phyloP scores from a whole-genome alignment of 371 early-diverging fungal genomes.

The Mortierella polycephala region DNA sequence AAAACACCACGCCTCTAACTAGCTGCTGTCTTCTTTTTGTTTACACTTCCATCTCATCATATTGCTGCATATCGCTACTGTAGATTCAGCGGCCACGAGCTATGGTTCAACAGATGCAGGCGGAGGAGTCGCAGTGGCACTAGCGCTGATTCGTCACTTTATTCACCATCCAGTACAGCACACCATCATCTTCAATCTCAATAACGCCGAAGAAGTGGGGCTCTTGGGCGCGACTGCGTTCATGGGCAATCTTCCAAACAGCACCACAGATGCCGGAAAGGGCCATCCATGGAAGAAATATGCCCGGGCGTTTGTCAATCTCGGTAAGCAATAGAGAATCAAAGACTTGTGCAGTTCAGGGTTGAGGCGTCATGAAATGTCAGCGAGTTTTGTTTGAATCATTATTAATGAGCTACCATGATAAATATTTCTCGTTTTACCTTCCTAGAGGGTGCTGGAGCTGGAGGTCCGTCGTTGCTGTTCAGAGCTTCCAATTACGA shows the following conservation, averaged over 20 bases:
- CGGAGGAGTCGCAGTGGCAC: constrained; percentile 74
- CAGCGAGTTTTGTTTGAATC: no score
- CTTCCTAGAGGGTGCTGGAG: constrained; percentile 73
- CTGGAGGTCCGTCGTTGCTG: constrained; percentile 78
- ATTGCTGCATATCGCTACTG: neutral
- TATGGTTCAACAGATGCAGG: constrained; percentile 89
- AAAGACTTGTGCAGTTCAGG: neutral
- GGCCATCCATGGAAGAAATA: constrained; percentile 80
- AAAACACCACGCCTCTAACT: no score
- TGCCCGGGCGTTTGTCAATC: constrained; percentile 80
- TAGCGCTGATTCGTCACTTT: constrained; percentile 75
- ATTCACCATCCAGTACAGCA: constrained; percentile 64
- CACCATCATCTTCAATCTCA: constrained; percentile 79
- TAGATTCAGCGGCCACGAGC: constrained; percentile 79
- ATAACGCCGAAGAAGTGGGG: constrained; percentile 88
- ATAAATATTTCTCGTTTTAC: neutral
- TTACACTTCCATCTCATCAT: neutral
- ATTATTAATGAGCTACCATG: neutral
- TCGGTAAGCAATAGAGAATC: constrained; percentile 59
- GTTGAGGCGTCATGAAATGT: neutral
- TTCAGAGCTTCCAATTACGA: constrained; percentile 70
- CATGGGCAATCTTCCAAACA: constrained; percentile 53
- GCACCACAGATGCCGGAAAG: constrained; percentile 25
- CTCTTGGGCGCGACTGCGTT: constrained; percentile 76
- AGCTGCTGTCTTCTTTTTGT: neutral